phyloP scores from a whole-genome alignment of 2,329 filamentous ascomycete genomes.

The Alternaria arbusti region DNA sequence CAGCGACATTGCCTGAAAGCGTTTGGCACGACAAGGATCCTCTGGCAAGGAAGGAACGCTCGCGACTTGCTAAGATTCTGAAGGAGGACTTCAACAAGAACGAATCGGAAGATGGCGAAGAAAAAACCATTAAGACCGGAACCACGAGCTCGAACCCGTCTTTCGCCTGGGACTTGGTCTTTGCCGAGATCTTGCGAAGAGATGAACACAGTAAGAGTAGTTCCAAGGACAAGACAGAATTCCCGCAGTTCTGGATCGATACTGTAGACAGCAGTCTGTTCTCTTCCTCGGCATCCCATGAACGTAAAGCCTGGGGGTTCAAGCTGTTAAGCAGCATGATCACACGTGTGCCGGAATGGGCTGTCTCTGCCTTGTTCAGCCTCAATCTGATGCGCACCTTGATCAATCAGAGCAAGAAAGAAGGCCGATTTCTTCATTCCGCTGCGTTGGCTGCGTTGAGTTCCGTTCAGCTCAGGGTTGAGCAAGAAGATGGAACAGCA shows the following conservation, averaged over 20 bases:
- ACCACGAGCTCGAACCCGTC: constrained; percentile 82
- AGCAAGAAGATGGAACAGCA: constrained; percentile 63
- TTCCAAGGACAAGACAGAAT: constrained; percentile 54
- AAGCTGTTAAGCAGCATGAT: constrained; percentile 83
- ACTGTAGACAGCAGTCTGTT: constrained; percentile 89
- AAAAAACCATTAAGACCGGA: constrained; percentile 65
- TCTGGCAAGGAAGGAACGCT: constrained; percentile 70
- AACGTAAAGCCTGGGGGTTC: constrained; percentile 92
- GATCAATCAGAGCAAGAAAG: constrained; percentile 46
- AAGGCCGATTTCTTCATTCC: constrained; percentile 58
- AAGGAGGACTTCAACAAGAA: constrained; percentile 72
- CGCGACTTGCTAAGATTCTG: constrained; percentile 75
- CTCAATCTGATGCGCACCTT: constrained; percentile 73
- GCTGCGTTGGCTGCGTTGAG: constrained; percentile 80
- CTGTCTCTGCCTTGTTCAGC: constrained; percentile 73
- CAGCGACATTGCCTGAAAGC: constrained; percentile 69
- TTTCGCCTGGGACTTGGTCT: constrained; percentile 84
- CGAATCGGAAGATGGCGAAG: constrained; percentile 53
- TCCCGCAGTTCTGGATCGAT: constrained; percentile 83
- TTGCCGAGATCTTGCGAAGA: constrained; percentile 53
- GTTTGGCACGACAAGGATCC: constrained; percentile 79
- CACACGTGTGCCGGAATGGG: constrained; percentile 55
- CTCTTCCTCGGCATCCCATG: constrained; percentile 78
- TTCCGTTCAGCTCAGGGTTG: constrained; percentile 69
- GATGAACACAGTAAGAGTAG: constrained; percentile 31